These are phyloP conservation scores for Closterium sp. DNA, from an alignment of 139 green algal species.

Conservation along the genomic window DNA sequence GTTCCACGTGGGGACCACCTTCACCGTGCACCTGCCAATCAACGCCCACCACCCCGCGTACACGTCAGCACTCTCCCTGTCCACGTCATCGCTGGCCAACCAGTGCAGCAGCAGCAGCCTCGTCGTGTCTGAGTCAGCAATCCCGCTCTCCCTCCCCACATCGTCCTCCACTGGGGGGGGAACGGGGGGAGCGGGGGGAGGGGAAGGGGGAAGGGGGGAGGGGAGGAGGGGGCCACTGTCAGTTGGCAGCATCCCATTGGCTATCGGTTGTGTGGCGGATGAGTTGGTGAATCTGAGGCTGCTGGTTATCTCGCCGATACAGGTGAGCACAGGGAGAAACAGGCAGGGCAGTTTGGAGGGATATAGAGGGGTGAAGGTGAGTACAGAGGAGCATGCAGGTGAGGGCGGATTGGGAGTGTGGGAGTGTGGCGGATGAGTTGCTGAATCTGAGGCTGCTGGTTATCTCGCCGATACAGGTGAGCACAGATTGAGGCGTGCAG, in stretches of 20 bases:
- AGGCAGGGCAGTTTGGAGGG: not conserved
- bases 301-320: not conserved
- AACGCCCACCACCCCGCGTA: not conserved
- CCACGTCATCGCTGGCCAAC: not conserved
- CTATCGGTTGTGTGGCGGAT: not conserved
- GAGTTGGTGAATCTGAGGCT: not conserved
- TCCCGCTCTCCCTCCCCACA: not conserved
- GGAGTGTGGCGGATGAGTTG: not conserved
- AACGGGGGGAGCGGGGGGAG: not conserved
- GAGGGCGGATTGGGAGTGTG: not conserved
- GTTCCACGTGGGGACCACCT: constrained; percentile 11
- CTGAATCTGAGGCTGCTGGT: not conserved
- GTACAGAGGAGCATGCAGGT: not conserved
- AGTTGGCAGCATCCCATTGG: not conserved
- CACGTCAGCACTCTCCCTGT: not conserved
- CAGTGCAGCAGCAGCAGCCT: not conserved
- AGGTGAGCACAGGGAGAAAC: not conserved
- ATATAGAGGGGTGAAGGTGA: not conserved
- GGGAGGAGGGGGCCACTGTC: not conserved
- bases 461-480: too few relatives aligned
- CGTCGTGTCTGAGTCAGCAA: not conserved
- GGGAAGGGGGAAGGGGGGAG: not conserved
- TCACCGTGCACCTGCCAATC: constrained; percentile 17
- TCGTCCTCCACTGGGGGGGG: not conserved
- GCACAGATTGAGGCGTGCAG: too few relatives aligned